Base-by-base conservation (phyloP, 345 rosid genomes). In the Clausena lansium region DNA sequence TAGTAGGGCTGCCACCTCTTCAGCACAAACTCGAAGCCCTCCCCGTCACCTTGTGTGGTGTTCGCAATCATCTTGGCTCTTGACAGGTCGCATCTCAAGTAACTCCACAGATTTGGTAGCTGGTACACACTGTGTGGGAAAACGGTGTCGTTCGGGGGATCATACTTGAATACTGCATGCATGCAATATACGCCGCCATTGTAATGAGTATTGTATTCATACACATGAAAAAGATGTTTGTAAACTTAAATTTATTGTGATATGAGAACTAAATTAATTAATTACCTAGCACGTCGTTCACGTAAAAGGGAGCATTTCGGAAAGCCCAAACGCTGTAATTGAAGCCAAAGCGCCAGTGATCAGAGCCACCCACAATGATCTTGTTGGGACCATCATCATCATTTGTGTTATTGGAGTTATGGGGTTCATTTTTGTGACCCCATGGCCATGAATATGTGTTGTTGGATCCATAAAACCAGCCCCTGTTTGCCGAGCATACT, bases 241-340 rank as follows among this genome's bases (percentile, higher is more conserved):
- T 13, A 45, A 45, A 45, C 39, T 35, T 6, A 36, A 65, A 15
- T 65, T 9, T 15, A 2, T 32, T 2, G 3, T 27, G 3, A 30
- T 1, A 7, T 20, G 1, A 52, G 0, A 41, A 41, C 47, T 45
- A 62, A 83, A 77, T 11, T 45, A 45, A 0, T 45, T 3, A 13
- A 13, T 45, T n/a, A 91, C 94, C 97, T 7, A 94, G 88, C n/a
- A 86, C 80, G 50, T 91, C 98, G 47, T 92, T 86, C 68, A 85
- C 73, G 64, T 82, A 90, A 74, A 87, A 91, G 6, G 97, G 95
- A 6, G 84, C 88, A 17, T 83, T 86, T 20, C 87, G 74, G 45
- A 79, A 50, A 55, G 97, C 92, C n/a, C 97, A 93, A 2, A 80
- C 74, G 0, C 79, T 68, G 81, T 94, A 93, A 54, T 90, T 86